phyloP scores from a whole-genome alignment of 2,329 filamentous ascomycete species.

The Exophiala dermatitidis region DNA sequence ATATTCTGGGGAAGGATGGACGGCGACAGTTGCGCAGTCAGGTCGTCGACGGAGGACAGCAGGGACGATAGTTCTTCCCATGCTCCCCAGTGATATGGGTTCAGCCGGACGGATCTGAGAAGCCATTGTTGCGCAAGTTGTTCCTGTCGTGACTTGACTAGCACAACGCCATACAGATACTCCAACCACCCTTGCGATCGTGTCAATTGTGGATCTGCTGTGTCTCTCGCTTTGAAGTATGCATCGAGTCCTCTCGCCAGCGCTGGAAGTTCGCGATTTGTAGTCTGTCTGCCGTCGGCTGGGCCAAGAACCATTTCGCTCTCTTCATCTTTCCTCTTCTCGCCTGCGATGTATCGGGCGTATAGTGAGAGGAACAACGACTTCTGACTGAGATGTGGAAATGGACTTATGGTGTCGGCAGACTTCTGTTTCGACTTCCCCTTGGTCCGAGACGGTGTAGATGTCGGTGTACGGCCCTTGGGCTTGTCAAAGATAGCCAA shows the following conservation, averaged over 20 bases:
- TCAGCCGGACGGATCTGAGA: constrained; percentile 78
- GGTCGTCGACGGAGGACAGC: constrained; percentile 69
- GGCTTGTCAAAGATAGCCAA: constrained; percentile 43
- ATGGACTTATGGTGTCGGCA: constrained; percentile 33
- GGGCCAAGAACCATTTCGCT: constrained; percentile 96
- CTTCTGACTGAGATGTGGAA: constrained; percentile 67
- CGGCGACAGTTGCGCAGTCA: constrained; percentile 44
- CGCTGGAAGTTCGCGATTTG: constrained; percentile 75
- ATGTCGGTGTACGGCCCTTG: constrained; percentile 34
- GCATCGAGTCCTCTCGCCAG: constrained; percentile 69
- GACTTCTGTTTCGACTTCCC: constrained; percentile 47
- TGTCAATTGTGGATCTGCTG: constrained; percentile 21
- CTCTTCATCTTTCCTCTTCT: constrained; percentile 94
- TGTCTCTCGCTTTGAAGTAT: constrained; percentile 63
- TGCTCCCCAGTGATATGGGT: constrained; percentile 93
- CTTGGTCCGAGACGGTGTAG: constrained; percentile 51
- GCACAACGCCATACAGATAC: constrained; percentile 71
- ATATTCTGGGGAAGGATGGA: constrained; percentile 69
- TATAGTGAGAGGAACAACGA: constrained; percentile 88
- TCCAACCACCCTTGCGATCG: constrained; percentile 79
- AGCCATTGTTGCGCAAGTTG: constrained; percentile 76
- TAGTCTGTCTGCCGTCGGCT: constrained; percentile 73
- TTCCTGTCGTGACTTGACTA: constrained; percentile 87
- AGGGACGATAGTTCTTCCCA: constrained; percentile 88
- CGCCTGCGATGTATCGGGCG: constrained; percentile 83